Conservation (phyloP, 2,329 filamentous ascomycete genomes). For the Emericellopsis atlantica region DNA sequence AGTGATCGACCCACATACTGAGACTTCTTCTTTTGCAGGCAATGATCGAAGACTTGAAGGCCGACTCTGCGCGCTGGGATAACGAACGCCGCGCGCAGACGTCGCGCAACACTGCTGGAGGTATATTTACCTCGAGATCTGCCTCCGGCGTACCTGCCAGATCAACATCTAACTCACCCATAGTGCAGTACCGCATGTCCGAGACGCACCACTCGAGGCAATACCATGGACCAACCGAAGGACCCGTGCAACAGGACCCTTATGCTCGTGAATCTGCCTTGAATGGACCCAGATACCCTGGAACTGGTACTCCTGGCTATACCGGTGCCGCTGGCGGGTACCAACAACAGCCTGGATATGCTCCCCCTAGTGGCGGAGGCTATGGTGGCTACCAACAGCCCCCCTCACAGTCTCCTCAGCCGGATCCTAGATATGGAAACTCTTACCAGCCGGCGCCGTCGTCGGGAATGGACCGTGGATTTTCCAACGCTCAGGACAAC, state of each 20-base stretch:
- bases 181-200: slow-evolving; percentile 45
- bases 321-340: slow-evolving; percentile 28
- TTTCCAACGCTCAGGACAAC: slow-evolving; percentile 12
- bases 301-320: slow-evolving; percentile 35
- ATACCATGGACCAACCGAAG: slow-evolving; percentile 32
- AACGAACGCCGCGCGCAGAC: slow-evolving; percentile 44
- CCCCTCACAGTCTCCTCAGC: slow-evolving; percentile 16
- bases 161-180: slow-evolving; percentile 44
- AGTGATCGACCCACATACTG: neutral
- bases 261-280: slow-evolving; percentile 28
- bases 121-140: slow-evolving; percentile 42
- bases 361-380: slow-evolving; percentile 14
- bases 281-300: slow-evolving; percentile 34
- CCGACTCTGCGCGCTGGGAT: slow-evolving; percentile 49
- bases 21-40: slow-evolving; percentile 24
- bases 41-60: slow-evolving; percentile 51
- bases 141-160: slow-evolving; percentile 31
- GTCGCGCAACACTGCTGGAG: slow-evolving; percentile 40
- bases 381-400: slow-evolving; percentile 12
- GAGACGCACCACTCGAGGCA: slow-evolving; percentile 35
- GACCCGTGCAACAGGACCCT: slow-evolving; percentile 18
- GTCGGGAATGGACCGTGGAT: slow-evolving; percentile 5
- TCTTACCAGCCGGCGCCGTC: slow-evolving; percentile 10
- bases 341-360: slow-evolving; percentile 11
- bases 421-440: slow-evolving; percentile 18